Conservation (phyloP, 768 basidiomycete species). For the Podaxis sp. region DNA sequence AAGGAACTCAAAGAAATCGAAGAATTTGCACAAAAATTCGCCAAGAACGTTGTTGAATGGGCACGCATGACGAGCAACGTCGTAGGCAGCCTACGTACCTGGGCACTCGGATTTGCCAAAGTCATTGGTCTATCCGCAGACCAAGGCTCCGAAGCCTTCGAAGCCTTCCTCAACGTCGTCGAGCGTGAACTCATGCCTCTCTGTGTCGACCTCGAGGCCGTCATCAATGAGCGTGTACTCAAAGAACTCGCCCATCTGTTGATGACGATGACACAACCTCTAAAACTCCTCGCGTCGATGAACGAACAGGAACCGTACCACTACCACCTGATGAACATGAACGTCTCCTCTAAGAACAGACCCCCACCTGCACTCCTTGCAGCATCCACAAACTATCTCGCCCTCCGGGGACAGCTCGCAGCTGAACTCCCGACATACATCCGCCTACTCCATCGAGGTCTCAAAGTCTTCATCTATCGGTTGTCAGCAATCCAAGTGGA, state of each 20-base stretch:
- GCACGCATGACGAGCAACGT: constrained; percentile 48
- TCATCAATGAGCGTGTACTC: constrained; percentile 54
- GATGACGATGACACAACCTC: constrained; percentile 58
- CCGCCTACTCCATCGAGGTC: constrained; percentile 56
- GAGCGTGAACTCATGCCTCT: constrained; percentile 53
- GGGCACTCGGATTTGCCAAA: constrained; percentile 66
- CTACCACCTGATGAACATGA: constrained; percentile 65
- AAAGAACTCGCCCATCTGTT: constrained; percentile 59
- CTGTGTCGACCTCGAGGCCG: constrained; percentile 49
- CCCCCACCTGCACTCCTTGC: constrained; percentile 68
- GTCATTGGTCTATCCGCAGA: constrained; percentile 62
- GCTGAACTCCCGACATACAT: constrained; percentile 71
- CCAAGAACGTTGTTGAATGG: constrained; percentile 67
- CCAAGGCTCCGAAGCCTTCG: constrained; percentile 59
- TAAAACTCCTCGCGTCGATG: constrained; percentile 70
- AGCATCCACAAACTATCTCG: constrained; percentile 76
- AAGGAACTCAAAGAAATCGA: constrained; percentile 57
- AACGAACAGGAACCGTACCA: constrained; percentile 74
- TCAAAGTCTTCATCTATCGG: constrained; percentile 49
- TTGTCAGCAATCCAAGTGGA: constrained; percentile 56
- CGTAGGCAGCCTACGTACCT: constrained; percentile 51
- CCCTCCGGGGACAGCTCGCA: constrained; percentile 69
- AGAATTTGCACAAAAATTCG: constrained; percentile 59
- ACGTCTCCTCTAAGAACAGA: constrained; percentile 58
- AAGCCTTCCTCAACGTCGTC: constrained; percentile 66